Percentiles rank a stretch among this genome's conserved stretches.
phyloP scores from a whole-genome alignment of 2,329 filamentous ascomycete genomes.

The Botrytis porri region DNA sequence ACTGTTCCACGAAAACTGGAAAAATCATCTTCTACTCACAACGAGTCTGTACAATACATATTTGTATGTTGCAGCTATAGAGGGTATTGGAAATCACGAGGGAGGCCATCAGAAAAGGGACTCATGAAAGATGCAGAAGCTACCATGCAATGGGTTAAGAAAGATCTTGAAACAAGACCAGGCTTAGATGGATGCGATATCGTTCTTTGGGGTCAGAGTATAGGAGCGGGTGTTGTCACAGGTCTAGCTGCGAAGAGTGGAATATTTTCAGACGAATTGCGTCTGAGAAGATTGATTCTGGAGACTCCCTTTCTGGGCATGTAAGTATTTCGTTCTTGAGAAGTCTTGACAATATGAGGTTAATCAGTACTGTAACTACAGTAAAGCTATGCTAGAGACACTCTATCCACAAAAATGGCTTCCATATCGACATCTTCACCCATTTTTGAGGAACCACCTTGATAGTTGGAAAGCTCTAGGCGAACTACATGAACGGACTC shows the following conservation, averaged over 20 bases:
- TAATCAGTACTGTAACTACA: background rate
- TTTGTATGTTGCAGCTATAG: constrained; percentile 54
- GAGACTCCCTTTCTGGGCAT: constrained; percentile 76
- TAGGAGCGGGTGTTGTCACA: constrained; percentile 70
- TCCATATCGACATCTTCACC: constrained; percentile 71
- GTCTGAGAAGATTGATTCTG: constrained; percentile 55
- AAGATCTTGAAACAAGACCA: constrained; percentile 39
- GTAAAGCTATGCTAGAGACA: constrained; percentile 63
- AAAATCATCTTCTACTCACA: constrained; percentile 31
- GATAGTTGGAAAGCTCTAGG: constrained; percentile 53
- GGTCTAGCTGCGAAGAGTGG: constrained; percentile 40
- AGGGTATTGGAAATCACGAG: constrained; percentile 70
- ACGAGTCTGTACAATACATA: constrained; percentile 41
- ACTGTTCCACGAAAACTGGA: constrained; percentile 48
- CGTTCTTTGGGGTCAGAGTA: constrained; percentile 74
- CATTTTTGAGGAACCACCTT: constrained; percentile 65
- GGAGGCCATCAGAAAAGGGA: constrained; percentile 66
- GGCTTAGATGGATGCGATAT: constrained; percentile 37
- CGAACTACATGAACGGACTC: constrained; percentile 40
- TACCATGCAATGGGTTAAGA: constrained; percentile 58
- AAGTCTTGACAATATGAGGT: background rate
- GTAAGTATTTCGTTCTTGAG: background rate
- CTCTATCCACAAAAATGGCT: constrained; percentile 79
- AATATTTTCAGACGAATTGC: constrained; percentile 21
- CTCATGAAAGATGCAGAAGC: constrained; percentile 67